Conservation (phyloP, 2,329 filamentous ascomycete species). For the Pezicula neosporulosa region DNA sequence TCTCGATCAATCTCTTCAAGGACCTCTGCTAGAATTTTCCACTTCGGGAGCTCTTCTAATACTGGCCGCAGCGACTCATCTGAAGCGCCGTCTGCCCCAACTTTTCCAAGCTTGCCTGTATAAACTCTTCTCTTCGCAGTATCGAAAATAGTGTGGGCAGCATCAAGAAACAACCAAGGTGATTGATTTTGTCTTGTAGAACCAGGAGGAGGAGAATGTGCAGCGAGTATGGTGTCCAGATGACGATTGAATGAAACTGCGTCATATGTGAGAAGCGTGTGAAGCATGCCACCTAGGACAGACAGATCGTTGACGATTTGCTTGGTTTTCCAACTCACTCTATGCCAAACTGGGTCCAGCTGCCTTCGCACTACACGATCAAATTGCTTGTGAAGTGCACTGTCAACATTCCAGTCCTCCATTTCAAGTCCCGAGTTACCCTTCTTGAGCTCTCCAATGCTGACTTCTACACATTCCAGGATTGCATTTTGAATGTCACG, state of each 20-base stretch:
- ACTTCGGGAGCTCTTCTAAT: constrained; percentile 93
- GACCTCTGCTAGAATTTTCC: constrained; percentile 83
- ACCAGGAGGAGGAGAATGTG: constrained; percentile 82
- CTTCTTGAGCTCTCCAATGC: constrained; percentile 91
- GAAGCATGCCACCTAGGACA: constrained; percentile 77
- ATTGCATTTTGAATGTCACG: constrained; percentile 89
- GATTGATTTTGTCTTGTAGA: constrained; percentile 86
- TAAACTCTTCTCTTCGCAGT: constrained; percentile 88
- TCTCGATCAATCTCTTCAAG: constrained; percentile 92
- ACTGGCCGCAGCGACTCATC: constrained; percentile 63
- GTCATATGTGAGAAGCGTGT: constrained; percentile 80
- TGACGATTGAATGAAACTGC: constrained; percentile 89
- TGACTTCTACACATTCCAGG: constrained; percentile 93
- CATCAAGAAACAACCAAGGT: constrained; percentile 94
- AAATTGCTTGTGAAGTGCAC: constrained; percentile 87
- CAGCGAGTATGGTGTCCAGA: constrained; percentile 88
- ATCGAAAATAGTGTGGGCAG: constrained; percentile 90
- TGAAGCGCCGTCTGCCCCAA: constrained; percentile 30
- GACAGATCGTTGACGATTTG: constrained; percentile 91
- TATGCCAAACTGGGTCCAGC: constrained; percentile 94
- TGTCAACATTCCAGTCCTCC: constrained; percentile 96
- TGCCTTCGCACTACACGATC: constrained; percentile 85
- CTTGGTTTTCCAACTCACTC: constrained; percentile 89
- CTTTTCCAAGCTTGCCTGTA: constrained; percentile 49
- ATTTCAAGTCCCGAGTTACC: constrained; percentile 86